Base-by-base conservation (phyloP, 2,329 filamentous ascomycete species). In the Cercospora sp. region DNA sequence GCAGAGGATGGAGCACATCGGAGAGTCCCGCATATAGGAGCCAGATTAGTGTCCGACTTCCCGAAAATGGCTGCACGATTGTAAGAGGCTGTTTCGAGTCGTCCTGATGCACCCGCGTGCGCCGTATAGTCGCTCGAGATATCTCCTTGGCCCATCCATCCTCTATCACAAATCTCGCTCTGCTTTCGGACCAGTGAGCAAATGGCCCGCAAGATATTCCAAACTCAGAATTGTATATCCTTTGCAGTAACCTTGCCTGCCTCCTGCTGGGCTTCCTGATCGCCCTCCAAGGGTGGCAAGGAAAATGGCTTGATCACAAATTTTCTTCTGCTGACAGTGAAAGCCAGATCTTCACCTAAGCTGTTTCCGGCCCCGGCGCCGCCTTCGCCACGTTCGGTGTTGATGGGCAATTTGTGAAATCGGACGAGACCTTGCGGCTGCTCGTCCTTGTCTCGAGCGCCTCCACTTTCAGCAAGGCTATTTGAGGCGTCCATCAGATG, bases 221-320 rank as follows among this genome's bases (percentile, higher is more conserved):
- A 32, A 12, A 3, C 9, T 34, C 77, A 93, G 75, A 96, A 96
- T 62, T 95, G 91, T 61, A 96, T 86, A 72, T 91, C 89, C 66
- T 92, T 92, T 62, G 84, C 85, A 2, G 85, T 84, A 71, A 85
- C 86, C 70, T 79, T 80, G 61, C 77, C 79, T 66, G 68, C 80
- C 12, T 81, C 82, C 67, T 85, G 83, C 76, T 89, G 87, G 13
- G 85, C 87, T 74, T 88, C 87, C 53, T 81, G 86, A 72, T 93
- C 92, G 1, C 91, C 92, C 65, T 93, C 91, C 49, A 94, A 84
- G 0, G 95, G 95, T 28, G 95, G 95, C 53, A 99, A 83, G 77
- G 91, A 95, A 80, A 93, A 97, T 0, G 93, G 93, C 74, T 90
- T 91, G 71, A 99, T 93, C 45, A 92, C 87, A 72, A 99, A 88